These are phyloP conservation scores for Xanthoparmelia taractica DNA, from an alignment of 495 filamentous ascomycete species.

Conservation along the genomic window DNA sequence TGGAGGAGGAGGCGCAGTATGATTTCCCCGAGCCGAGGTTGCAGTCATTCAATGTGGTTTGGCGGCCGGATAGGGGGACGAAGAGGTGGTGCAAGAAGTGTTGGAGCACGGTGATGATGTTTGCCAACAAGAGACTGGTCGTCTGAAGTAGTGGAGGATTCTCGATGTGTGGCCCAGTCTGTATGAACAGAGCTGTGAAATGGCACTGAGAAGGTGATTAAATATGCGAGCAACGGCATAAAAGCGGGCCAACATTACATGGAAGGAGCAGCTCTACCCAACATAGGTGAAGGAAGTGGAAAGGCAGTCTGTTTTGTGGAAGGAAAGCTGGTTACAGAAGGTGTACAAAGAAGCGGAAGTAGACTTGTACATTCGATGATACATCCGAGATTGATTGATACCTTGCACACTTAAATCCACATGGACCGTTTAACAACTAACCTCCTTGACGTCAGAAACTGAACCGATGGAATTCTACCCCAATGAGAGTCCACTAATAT, in stretches of 20 bases:
- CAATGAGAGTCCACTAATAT: neutral
- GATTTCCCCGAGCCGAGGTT: neutral
- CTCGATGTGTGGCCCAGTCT: neutral
- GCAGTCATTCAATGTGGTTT: neutral
- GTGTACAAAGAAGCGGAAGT: neutral
- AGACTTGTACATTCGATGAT: neutral
- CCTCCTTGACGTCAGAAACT: no score
- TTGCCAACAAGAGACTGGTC: neutral
- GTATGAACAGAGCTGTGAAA: neutral
- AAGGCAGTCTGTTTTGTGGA: neutral
- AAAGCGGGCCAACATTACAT: neutral
- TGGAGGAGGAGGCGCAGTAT: neutral
- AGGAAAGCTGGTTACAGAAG: neutral
- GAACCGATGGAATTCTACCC: neutral
- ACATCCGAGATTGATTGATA: neutral
- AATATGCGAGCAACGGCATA: neutral
- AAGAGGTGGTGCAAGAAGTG: conserved; percentile 5
- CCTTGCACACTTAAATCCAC: neutral
- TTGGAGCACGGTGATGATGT: conserved; percentile 1
- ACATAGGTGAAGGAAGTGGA: neutral
- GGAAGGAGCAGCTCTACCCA: neutral
- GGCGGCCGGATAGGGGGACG: neutral
- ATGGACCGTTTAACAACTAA: neutral
- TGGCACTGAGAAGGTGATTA: neutral
- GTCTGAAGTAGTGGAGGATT: neutral